Conservation (phyloP, 169 alveolate species). For the Eimeria mitis region DNA sequence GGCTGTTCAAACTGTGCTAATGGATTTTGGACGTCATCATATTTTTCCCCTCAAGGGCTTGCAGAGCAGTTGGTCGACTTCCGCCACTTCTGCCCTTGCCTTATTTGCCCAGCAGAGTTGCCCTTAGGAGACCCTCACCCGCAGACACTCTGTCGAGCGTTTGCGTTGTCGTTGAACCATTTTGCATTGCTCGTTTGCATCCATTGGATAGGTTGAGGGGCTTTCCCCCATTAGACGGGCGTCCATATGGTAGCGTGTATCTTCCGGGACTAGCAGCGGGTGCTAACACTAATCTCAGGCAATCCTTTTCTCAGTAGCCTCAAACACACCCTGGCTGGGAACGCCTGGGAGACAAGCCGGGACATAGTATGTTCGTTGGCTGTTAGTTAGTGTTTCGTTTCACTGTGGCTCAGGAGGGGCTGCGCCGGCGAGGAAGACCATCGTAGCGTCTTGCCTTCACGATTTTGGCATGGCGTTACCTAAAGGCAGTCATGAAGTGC, state of each 20-base stretch:
- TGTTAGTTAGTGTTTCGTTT: not conserved
- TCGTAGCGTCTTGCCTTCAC: not conserved
- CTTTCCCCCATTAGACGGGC: not conserved
- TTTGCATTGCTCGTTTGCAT: not conserved
- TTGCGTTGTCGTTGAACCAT: not conserved
- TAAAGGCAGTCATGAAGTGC: not conserved
- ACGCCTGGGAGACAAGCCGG: not conserved
- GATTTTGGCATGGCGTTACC: not conserved
- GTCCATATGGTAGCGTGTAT: not conserved
- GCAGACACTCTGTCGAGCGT: not conserved
- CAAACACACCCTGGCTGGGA: not conserved
- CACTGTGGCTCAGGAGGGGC: not conserved
- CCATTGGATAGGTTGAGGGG: not conserved
- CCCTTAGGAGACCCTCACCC: not conserved
- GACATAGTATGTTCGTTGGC: not conserved
- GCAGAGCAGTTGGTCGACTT: not conserved
- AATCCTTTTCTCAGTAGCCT: no score
- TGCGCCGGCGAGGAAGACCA: no score
- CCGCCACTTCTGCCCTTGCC: no score
- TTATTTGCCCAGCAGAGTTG: not conserved
- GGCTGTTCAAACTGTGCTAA: no score
- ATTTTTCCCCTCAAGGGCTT: not conserved
- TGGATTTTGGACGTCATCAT: not conserved
- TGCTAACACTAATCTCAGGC: not conserved
- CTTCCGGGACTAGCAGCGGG: not conserved